Evolutionary conservation across 345 rosid genomes (phyloP).

Genomic region (Limnanthes douglasii): DNA sequence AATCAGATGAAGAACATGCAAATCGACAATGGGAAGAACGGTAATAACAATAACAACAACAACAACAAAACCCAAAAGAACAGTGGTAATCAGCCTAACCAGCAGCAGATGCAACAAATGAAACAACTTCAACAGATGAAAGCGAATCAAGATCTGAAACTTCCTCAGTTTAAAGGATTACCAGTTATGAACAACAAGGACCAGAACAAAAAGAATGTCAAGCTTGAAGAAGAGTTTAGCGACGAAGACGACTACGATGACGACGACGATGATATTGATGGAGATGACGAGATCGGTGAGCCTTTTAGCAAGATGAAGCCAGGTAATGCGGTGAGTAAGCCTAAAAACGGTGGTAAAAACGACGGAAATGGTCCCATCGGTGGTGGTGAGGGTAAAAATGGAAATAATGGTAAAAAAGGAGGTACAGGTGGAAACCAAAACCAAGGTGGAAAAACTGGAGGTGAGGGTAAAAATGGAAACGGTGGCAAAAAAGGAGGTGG

Average conservation of each 20-base stretch:
- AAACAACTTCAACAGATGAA: slow-evolving; percentile 63
- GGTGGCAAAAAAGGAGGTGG: slow-evolving; percentile 17
- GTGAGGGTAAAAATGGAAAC: slow-evolving; percentile 2
- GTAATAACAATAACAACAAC: slow-evolving; percentile 23
- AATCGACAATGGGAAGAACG: slow-evolving; percentile 25
- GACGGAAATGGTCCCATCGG: slow-evolving; percentile 20
- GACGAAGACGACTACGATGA: slow-evolving; percentile 31
- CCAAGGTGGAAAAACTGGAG: slow-evolving; percentile 16
- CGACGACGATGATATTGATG: slow-evolving; percentile 20
- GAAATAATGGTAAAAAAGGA: slow-evolving; percentile 25
- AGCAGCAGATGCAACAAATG: slow-evolving; percentile 34
- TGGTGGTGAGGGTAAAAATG: slow-evolving; percentile 20
- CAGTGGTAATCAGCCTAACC: slow-evolving; percentile 22
- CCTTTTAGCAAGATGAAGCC: slow-evolving; percentile 35
- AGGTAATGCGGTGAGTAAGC: slow-evolving; percentile 16
- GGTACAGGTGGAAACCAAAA: slow-evolving; percentile 18
- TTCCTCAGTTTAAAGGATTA: slow-evolving; percentile 39
- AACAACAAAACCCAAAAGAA: slow-evolving; percentile 28
- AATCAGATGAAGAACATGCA: slow-evolving; percentile 49
- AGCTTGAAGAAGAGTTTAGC: slow-evolving; percentile 31
- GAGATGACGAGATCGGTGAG: slow-evolving; percentile 36
- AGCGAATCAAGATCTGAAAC: slow-evolving; percentile 54
- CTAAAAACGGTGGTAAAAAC: slow-evolving; percentile 28
- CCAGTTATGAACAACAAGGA: slow-evolving; percentile 15
- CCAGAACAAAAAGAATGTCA: slow-evolving; percentile 31